Percentiles rank a stretch among this genome's conserved stretches.
phyloP scores from a whole-genome alignment of 2,329 filamentous ascomycete species.

The Calonectria naviculata region DNA sequence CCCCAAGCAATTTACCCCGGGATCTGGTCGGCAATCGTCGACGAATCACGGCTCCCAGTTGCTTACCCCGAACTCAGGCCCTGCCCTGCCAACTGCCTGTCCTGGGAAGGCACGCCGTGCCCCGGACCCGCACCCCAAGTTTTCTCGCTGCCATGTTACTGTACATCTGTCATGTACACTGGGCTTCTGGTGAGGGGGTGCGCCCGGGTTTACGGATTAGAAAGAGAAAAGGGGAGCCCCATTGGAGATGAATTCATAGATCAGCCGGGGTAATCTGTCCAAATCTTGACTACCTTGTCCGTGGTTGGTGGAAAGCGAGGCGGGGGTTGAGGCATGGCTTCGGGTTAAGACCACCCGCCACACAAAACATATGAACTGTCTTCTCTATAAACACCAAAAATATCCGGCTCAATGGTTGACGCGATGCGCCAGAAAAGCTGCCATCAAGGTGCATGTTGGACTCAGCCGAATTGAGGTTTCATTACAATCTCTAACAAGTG shows the following conservation, averaged over 20 bases:
- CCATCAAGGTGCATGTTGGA: no score
- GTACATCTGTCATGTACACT: constrained; percentile 4
- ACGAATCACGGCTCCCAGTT: constrained; percentile 27
- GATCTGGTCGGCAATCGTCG: constrained; percentile 32
- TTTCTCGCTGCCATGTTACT: constrained; percentile 4
- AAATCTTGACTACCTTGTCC: neutral
- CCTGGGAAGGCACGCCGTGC: neutral
- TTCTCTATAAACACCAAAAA: neutral
- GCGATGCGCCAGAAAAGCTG: no score
- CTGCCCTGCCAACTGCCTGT: neutral
- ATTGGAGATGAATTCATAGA: neutral
- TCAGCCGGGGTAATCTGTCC: constrained; percentile 9
- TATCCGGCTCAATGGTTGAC: neutral
- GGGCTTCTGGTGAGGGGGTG: neutral
- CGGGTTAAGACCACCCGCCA: no score
- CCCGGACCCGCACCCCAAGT: constrained; percentile 15
- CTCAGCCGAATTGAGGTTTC: no score
- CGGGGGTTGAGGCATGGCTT: neutral
- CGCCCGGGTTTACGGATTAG: neutral
- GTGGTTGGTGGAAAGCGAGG: constrained; percentile 4
- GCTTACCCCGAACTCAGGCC: constrained; percentile 8
- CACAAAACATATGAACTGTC: neutral
- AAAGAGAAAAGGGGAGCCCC: neutral
- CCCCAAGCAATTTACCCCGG: constrained; percentile 27
- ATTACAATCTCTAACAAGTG: neutral